phyloP scores from a whole-genome alignment of 2,329 filamentous ascomycete genomes.

The Neurospora sp. region DNA sequence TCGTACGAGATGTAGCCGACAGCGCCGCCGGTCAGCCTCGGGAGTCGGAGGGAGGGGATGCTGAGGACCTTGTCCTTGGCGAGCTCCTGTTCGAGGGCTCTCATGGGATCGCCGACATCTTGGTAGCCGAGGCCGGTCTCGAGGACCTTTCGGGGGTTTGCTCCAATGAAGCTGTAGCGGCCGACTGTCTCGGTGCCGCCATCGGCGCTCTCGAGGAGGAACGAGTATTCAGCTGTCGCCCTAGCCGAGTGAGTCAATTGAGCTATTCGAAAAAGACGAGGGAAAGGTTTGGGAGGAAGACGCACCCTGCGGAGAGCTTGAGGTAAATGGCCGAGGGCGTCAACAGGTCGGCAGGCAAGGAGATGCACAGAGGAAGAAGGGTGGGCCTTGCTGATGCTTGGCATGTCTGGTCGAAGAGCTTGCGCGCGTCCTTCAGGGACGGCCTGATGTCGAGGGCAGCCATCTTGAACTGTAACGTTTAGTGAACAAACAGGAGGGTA shows the following conservation, averaged over 20 bases:
- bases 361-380: slow-evolving; percentile 64
- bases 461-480: neutral
- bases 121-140: slow-evolving; percentile 84
- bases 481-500: neutral
- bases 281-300: neutral
- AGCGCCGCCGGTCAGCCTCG: slow-evolving; percentile 80
- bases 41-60: slow-evolving; percentile 72
- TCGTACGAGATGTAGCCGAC: slow-evolving; percentile 97
- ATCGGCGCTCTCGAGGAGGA: slow-evolving; percentile 91
- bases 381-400: slow-evolving; percentile 36
- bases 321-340: slow-evolving; percentile 94
- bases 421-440: slow-evolving; percentile 13
- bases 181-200: slow-evolving; percentile 72
- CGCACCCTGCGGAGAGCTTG: slow-evolving; percentile 57
- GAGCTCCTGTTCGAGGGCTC: slow-evolving; percentile 71
- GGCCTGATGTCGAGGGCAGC: slow-evolving; percentile 16
- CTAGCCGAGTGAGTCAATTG: slow-evolving; percentile 5
- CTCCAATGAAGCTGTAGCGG: slow-evolving; percentile 86
- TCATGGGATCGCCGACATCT: slow-evolving; percentile 72
- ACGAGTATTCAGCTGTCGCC: slow-evolving; percentile 53
- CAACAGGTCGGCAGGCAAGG: slow-evolving; percentile 83
- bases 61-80: slow-evolving; percentile 68
- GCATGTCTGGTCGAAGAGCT: slow-evolving; percentile 14
- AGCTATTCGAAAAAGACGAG: neutral
- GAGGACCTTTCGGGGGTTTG: slow-evolving; percentile 64